Base-by-base conservation (phyloP, 1,284 basidiomycete species). In the Boletus sp. region DNA sequence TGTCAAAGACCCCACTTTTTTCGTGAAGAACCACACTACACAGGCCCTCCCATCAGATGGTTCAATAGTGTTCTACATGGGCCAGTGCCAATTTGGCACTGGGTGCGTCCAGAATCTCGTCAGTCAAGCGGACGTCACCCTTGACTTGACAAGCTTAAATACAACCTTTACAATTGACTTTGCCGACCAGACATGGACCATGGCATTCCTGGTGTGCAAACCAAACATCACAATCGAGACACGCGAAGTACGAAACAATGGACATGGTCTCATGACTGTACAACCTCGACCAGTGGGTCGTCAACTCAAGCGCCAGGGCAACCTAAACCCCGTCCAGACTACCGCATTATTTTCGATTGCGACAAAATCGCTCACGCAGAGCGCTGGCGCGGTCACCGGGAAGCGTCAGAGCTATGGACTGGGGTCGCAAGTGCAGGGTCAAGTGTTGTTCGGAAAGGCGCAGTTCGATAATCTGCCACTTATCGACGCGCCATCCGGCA, bases 191-290 rank as follows among this genome's bases (percentile, higher is more conserved):
- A 48, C 53, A 3, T 63, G 52, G 51, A 30, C 52, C 10, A 19
- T 66, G 27, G 61, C 59, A 3, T 37, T 65, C 30, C 27, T 63
- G 33, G 36, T 38, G 0, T 63, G 64, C 34, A 13, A 38, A 7
- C 61, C 62, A 19, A 65, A 65, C 26, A 32, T 51, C n/a, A 47
- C 34, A 3, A 53, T 66, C 14, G 52, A 63, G 47, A 65, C 62
- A 1, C 58, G 62, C 14, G 60, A 65, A 35, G 57, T 63, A 17
- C 54, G 64, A 23, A 64, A 40, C 23, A 39, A 54, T 9, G 58
- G 60, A 8, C 41, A 48, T 8, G 58, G 61, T 1, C 2, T 46
- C 3, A 8, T 66, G 2, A 41, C 5, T 5, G 61, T 66, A 8
- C 64, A 63, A n/a, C 52, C 56, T 2, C 55, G 20, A 13, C 47